Base-by-base conservation (phyloP, 169 alveolate genomes). In the Plasmodium vinckei region DNA sequence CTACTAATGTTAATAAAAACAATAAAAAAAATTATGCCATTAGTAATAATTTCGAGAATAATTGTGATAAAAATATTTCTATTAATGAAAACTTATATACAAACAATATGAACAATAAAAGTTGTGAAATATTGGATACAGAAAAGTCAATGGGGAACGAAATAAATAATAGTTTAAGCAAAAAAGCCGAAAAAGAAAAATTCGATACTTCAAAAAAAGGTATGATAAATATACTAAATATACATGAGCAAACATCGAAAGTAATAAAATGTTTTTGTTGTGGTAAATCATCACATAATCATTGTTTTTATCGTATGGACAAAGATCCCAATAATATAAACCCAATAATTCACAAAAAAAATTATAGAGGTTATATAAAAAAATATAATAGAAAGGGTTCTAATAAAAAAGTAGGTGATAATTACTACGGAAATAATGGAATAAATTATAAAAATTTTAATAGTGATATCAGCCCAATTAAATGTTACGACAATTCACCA, bases 191-290 rank as follows among this genome's bases (percentile, higher is more conserved):
- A 60, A 67, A 25, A 27, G 56, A 71, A 10, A 51, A 33, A 33
- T 33, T 4, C 5, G 42, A 63, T 10, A 42, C 21, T 33, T 15
- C 47, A 17, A 25, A 69, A 15, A 77, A 21, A n/a, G 65, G 42
- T 1, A 57, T 61, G 23, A 13, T 67, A 56, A 67, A 47, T 10
- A 54, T 79, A 15, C 27, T 79, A 60, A 79, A 63, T 46, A n/a
- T 79, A 65, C 49, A 42, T 39, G 82, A 79, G 5, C 63, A 67
- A 47, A n/a, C 72, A 27, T 47, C 23, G 13, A 79, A 25, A 61
- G 42, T 79, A 67, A 27, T 79, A n/a, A 79, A 79, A 47, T 79
- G 89, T 33, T 79, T 67, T 49, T 79, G 79, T 46, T 79, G 89
- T 13, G 89, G 89, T 17, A 79, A 67, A 54, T 33, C 82, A 25